Conservation (phyloP, 2,329 filamentous ascomycete genomes). For the Aspergillus carbonarius region DNA sequence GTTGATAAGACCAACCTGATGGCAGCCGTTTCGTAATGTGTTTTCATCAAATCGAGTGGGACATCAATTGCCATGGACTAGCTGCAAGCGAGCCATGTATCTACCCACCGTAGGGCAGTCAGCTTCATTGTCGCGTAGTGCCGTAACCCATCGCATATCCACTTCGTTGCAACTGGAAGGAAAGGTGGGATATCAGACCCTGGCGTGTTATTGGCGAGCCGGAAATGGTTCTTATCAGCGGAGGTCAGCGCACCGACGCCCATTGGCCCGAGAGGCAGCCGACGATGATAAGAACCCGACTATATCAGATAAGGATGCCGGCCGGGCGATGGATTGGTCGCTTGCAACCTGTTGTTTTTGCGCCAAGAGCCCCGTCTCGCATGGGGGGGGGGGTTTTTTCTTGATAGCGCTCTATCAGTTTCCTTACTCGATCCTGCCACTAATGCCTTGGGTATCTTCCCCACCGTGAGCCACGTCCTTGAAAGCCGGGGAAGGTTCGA, state of each 20-base stretch:
- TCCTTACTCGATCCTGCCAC: constrained; percentile 11
- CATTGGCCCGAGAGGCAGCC: not conserved
- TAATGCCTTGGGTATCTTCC: constrained; percentile 6
- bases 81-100: not conserved
- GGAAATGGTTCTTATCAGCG: constrained; percentile 4
- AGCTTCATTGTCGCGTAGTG: not conserved
- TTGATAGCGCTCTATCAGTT: not conserved
- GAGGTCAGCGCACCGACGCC: constrained; percentile 2
- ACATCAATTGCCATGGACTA: not conserved
- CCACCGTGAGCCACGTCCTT: not conserved
- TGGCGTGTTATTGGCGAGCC: not conserved
- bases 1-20: not conserved
- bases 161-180: not conserved
- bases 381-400: not conserved
- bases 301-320: not conserved
- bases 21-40: constrained; percentile 1
- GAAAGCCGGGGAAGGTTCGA: not conserved
- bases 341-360: too few relatives aligned
- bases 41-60: not conserved
- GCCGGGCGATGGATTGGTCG: not conserved
- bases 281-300: constrained; percentile 2
- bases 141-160: not conserved
- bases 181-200: not conserved
- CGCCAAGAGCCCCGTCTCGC: not conserved
- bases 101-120: not conserved